Evolutionary conservation across 345 rosid species (phyloP), one percentile per base, ranked within the genome.

Genomic region (Microcos paniculata): DNA sequence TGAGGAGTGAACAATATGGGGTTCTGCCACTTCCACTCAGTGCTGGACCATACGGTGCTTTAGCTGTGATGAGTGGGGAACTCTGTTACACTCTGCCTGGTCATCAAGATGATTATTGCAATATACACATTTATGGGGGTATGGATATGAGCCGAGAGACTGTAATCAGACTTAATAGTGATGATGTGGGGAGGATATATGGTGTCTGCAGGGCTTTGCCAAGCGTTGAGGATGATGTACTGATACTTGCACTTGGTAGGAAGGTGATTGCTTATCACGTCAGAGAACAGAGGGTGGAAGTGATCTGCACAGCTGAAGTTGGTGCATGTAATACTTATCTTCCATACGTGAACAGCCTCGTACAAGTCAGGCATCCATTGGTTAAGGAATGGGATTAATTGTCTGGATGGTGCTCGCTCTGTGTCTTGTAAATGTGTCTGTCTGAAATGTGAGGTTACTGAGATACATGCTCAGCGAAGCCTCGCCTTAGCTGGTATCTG

Each of bases 131-230:
- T 51, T 42, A 69, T 8, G 73, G 73, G 58, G 49, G 30, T 11
- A 49, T 49, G 73, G 59, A 69, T 69, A 49, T 69, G 73, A 49
- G 59, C 18, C 58, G 49, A 28, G 49, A 69, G 28, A 28, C 73
- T 30, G 73, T 49, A 30, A 49, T 69, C 43, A 69, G 19, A 1
- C 72, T 69, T 49, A 18, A 18, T 30, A 19, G 4, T 16, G 65
- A 69, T 11, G 45, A 69, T 31, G 59, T 6, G 43, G 59, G 58
- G 73, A 49, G 26, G 59, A 31, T 8, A 30, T 49, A 18, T 10
- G 59, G 58, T 30, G 19, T 19, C 1, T 49, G 73, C 73, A 69
- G 73, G 59, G 73, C 43, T 49, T 69, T 69, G 43, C 18, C 45
- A 5, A 19, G 55, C 59, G 31, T 19, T 49, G 30, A 69, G 18